Evolutionary conservation across 176 grass and related monocot species (phyloP).

Genomic region (Puccinellia tenuiflora): DNA sequence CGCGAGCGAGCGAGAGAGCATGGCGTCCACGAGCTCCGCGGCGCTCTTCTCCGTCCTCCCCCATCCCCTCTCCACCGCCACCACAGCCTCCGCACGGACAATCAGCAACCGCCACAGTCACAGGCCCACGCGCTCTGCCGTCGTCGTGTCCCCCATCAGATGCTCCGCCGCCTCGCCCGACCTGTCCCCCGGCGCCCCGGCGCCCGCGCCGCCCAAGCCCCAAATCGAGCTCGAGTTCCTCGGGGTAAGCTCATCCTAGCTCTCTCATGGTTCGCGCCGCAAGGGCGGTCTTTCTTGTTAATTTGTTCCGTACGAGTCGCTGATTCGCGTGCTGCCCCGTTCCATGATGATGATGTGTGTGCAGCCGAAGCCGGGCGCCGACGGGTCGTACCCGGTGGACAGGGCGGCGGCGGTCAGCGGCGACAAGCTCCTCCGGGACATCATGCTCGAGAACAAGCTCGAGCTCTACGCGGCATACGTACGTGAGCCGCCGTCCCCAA

Average conservation of each 20-base stretch:
- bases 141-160: neutral
- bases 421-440: slow-evolving; percentile 78
- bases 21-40: slow-evolving; percentile 60
- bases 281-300: neutral
- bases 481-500: slow-evolving; percentile 27
- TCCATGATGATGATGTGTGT: neutral
- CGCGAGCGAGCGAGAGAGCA: neutral
- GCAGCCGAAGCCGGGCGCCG: slow-evolving; percentile 62
- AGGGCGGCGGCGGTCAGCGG: slow-evolving; percentile 48
- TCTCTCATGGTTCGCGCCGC: too few species aligned
- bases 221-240: slow-evolving; percentile 83
- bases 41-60: slow-evolving; percentile 30
- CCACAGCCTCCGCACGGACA: neutral
- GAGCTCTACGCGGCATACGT: slow-evolving; percentile 90
- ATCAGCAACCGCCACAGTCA: neutral
- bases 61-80: neutral
- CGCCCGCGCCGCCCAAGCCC: slow-evolving; percentile 32
- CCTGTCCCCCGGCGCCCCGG: slow-evolving; percentile 29
- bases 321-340: neutral
- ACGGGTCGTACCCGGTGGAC: slow-evolving; percentile 65
- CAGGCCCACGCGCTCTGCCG: neutral
- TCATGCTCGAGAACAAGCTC: slow-evolving; percentile 82
- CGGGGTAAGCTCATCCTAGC: slow-evolving; percentile 25
- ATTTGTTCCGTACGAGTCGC: neutral
- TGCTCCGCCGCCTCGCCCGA: slow-evolving; percentile 42